Percentiles rank a stretch among this genome's conserved stretches.
Evolutionary conservation across 495 filamentous ascomycete species (phyloP).

Genomic region (Neurospora hispaniola): DNA sequence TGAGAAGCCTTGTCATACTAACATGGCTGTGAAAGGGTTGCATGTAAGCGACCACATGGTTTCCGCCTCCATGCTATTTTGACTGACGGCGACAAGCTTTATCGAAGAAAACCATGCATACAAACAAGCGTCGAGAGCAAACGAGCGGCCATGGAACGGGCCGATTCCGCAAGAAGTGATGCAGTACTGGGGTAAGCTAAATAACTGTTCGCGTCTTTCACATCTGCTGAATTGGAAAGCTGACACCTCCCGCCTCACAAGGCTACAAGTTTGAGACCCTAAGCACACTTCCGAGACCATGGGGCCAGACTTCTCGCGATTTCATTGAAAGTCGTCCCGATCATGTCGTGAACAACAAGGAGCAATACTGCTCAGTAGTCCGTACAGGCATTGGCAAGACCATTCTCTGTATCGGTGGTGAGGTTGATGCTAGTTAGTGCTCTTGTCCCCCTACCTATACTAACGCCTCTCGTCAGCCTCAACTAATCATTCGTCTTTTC

Average conservation of each 20-base stretch:
- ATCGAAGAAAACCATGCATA: conserved; percentile 81
- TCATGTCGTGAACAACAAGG: conserved; percentile 68
- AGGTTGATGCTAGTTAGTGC: conserved; percentile 76
- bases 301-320: conserved; percentile 57
- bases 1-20: conserved; percentile 5
- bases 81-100: conserved; percentile 47
- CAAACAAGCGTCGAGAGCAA: conserved; percentile 45
- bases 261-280: conserved; percentile 96
- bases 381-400: conserved; percentile 70
- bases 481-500: background rate
- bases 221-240: background rate
- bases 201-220: background rate
- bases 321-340: conserved; percentile 67
- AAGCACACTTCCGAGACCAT: conserved; percentile 58
- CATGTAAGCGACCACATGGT: conserved; percentile 49
- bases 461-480: background rate
- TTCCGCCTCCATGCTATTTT: background rate
- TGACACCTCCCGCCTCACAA: conserved; percentile 21
- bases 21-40: conserved; percentile 45
- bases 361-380: conserved; percentile 90
- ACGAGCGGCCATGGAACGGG: conserved; percentile 47
- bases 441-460: background rate
- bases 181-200: conserved; percentile 49
- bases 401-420: conserved; percentile 72
- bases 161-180: conserved; percentile 31